Conservation (phyloP, 345 rosid genomes). For the Aquilaria yunnanensis region DNA sequence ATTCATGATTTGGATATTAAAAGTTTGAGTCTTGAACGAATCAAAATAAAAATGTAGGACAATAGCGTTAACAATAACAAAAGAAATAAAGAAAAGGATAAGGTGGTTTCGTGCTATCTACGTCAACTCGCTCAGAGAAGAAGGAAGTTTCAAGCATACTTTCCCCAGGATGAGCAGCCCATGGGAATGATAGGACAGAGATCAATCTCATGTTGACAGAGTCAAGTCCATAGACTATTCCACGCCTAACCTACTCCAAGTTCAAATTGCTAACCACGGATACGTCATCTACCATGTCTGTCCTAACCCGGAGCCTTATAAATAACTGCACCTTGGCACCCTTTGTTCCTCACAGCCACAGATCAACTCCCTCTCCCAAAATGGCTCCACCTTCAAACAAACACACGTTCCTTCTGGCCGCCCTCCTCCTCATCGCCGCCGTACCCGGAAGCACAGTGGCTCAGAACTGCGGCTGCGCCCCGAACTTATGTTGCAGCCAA, state of each 20-base stretch:
- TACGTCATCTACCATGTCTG: background rate
- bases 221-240: background rate
- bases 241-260: background rate
- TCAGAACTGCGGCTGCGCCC: slow-evolving; percentile 51
- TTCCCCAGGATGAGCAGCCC: background rate
- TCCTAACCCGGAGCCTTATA: background rate
- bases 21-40: too few relatives aligned
- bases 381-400: too few relatives aligned
- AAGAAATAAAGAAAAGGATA: too few relatives aligned
- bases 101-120: too few relatives aligned
- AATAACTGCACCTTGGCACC: background rate
- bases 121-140: too few relatives aligned
- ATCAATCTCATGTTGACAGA: background rate
- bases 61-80: too few relatives aligned
- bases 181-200: background rate
- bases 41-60: too few relatives aligned
- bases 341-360: too few relatives aligned
- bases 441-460: slow-evolving; percentile 14
- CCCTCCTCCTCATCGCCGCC: slow-evolving; percentile 35
- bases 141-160: background rate
- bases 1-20: too few relatives aligned
- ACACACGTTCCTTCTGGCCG: slow-evolving; percentile 33
- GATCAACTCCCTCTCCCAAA: too few relatives aligned
- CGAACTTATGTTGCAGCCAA: slow-evolving; percentile 40
- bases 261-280: background rate